These are phyloP conservation scores for Coleophoma crateriformis DNA, from an alignment of 2,329 filamentous ascomycete genomes.

Conservation along the genomic window DNA sequence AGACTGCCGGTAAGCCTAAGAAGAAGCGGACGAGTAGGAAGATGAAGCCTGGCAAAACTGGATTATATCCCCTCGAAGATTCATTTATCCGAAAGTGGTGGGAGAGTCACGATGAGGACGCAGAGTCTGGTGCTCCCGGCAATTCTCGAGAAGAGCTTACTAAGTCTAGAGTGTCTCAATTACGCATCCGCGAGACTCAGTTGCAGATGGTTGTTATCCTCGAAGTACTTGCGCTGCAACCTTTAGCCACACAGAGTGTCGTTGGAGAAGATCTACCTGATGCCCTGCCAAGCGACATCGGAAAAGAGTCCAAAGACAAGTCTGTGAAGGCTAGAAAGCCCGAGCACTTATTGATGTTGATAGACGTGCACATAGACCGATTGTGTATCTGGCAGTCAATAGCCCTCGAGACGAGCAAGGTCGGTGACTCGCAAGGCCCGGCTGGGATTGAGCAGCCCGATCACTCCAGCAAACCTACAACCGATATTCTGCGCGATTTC, in stretches of 20 bases:
- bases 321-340: constrained; percentile 25
- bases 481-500: constrained; percentile 67
- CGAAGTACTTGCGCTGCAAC: constrained; percentile 68
- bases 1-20: constrained; percentile 34
- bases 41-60: constrained; percentile 61
- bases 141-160: constrained; percentile 43
- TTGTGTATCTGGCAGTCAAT: constrained; percentile 82
- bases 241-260: constrained; percentile 33
- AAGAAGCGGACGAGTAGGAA: constrained; percentile 55
- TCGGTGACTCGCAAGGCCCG: constrained; percentile 34
- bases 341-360: constrained; percentile 57
- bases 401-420: constrained; percentile 49
- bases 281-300: constrained; percentile 19
- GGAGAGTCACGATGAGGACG: constrained; percentile 50
- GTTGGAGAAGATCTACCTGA: constrained; percentile 22
- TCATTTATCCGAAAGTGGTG: constrained; percentile 66
- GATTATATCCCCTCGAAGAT: constrained; percentile 63
- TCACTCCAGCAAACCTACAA: constrained; percentile 14
- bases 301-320: constrained; percentile 15
- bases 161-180: constrained; percentile 56
- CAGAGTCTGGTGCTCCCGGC: constrained; percentile 36
- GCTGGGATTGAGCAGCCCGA: constrained; percentile 2
- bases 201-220: constrained; percentile 76
- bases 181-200: constrained; percentile 73
- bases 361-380: constrained; percentile 72